Conservation (phyloP, 2,329 filamentous ascomycete genomes). For the Colletotrichum eleusines region DNA sequence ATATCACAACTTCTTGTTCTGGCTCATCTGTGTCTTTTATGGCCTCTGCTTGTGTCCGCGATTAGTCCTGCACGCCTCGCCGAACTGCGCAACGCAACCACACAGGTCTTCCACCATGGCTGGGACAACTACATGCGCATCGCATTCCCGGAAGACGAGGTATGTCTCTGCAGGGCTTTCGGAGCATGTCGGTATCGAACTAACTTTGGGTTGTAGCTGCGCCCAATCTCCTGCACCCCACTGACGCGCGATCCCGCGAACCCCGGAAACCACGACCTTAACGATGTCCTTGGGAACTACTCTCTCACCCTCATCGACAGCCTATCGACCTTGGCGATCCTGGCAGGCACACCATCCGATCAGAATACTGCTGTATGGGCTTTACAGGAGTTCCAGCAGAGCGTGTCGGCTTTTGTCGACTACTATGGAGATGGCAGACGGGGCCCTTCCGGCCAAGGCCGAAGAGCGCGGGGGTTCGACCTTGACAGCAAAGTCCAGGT, state of each 20-base stretch:
- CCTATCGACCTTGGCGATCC: constrained; percentile 90
- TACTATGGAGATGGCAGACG: constrained; percentile 88
- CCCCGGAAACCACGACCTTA: constrained; percentile 84
- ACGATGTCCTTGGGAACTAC: constrained; percentile 97
- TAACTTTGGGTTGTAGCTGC: constrained; percentile 66
- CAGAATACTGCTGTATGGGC: constrained; percentile 70
- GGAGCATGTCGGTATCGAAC: background rate
- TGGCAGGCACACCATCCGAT: constrained; percentile 79
- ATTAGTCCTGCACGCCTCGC: constrained; percentile 69
- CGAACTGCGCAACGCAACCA: constrained; percentile 69
- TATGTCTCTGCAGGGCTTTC: constrained; percentile 48
- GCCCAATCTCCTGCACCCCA: constrained; percentile 85
- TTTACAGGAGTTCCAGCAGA: constrained; percentile 81
- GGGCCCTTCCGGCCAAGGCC: constrained; percentile 76
- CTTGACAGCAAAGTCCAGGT: constrained; percentile 98
- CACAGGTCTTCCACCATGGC: constrained; percentile 95
- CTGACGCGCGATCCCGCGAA: constrained; percentile 86
- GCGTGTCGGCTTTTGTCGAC: constrained; percentile 79
- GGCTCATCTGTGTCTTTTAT: constrained; percentile 50
- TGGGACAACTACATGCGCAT: constrained; percentile 94
- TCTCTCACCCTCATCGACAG: constrained; percentile 96
- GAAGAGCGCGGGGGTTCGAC: constrained; percentile 85
- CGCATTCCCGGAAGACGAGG: constrained; percentile 96
- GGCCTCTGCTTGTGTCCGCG: constrained; percentile 54
- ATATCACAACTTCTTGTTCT: constrained; percentile 43